phyloP scores from a whole-genome alignment of 116 monocot genomes.

The Iris pallida region DNA sequence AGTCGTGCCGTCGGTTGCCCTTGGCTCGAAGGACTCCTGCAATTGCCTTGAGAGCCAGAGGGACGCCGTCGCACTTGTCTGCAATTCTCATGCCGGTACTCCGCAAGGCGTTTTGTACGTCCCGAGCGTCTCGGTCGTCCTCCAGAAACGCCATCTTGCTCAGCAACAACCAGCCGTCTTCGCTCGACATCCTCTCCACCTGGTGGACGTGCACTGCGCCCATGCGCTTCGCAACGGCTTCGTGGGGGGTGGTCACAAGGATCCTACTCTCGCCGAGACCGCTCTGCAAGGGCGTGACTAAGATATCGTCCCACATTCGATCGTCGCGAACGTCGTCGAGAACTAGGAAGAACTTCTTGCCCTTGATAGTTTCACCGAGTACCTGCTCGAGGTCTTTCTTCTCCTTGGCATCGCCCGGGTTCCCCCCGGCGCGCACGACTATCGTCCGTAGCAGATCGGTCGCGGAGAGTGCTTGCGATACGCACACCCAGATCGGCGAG shows the following conservation, averaged over 20 bases:
- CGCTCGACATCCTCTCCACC: conserved; percentile 2
- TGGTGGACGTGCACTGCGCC: conserved; percentile 13
- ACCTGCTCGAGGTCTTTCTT: conserved; percentile 2
- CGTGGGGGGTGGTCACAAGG: conserved; percentile 23
- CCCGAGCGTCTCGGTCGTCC: not conserved
- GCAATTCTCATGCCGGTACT: conserved; percentile 18
- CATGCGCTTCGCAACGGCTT: conserved; percentile 12
- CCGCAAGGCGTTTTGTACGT: no score
- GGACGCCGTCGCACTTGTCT: conserved; percentile 20
- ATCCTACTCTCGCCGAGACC: conserved; percentile 15
- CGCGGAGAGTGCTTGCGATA: conserved; percentile 13
- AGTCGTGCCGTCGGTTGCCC: conserved; percentile 5
- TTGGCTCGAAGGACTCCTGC: conserved; percentile 14
- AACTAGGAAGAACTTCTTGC: conserved; percentile 24
- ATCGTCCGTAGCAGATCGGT: conserved; percentile 6
- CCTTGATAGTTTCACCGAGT: not conserved
- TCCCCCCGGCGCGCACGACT: conserved; percentile 6
- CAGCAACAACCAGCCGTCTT: conserved; percentile 26
- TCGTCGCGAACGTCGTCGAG: conserved; percentile 25
- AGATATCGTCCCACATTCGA: conserved; percentile 18
- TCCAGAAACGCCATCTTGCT: conserved; percentile 8
- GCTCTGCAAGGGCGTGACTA: conserved; percentile 9
- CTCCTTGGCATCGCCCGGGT: not conserved
- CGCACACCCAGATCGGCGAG: conserved; percentile 20
- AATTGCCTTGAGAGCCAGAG: conserved; percentile 21